A percentile compares a stretch with the other conserved stretches of the same genome.
Evolutionary conservation across 495 filamentous ascomycete genomes (phyloP).

Genomic region (Penicillium argentinense): DNA sequence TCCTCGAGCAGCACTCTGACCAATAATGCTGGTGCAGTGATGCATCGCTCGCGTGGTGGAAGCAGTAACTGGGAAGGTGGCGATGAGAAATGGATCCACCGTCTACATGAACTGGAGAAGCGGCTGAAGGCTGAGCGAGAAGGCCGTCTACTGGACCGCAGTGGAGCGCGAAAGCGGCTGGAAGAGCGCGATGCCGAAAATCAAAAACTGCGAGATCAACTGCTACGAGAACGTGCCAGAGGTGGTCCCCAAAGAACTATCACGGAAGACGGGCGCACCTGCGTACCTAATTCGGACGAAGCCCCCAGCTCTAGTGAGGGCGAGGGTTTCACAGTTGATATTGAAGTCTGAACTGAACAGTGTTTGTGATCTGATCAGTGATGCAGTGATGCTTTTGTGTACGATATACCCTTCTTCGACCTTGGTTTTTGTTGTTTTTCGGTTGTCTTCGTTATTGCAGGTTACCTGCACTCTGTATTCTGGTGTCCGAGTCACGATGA

Average conservation of each 20-base stretch:
- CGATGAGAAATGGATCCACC: slow-evolving; percentile 77
- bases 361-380: not conserved
- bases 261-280: slow-evolving; percentile 12
- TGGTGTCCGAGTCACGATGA: slow-evolving; percentile 21
- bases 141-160: slow-evolving; percentile 79
- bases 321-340: slow-evolving; percentile 45
- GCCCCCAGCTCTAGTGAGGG: slow-evolving; percentile 45
- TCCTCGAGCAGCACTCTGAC: slow-evolving; percentile 34
- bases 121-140: slow-evolving; percentile 88
- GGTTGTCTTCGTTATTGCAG: slow-evolving; percentile 5
- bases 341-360: slow-evolving; percentile 35
- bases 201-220: slow-evolving; percentile 63
- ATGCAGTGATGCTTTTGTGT: slow-evolving; percentile 11
- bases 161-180: slow-evolving; percentile 77
- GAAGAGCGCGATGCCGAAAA: slow-evolving; percentile 82
- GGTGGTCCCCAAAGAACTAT: slow-evolving; percentile 27
- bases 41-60: slow-evolving; percentile 32
- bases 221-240: slow-evolving; percentile 64
- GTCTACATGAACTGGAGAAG: slow-evolving; percentile 82
- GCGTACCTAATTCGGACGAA: slow-evolving; percentile 24
- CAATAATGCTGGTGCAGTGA: slow-evolving; percentile 32
- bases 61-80: slow-evolving; percentile 28
- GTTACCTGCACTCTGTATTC: slow-evolving; percentile 13
- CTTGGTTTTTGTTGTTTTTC: slow-evolving; percentile 3
- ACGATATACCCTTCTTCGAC: slow-evolving; percentile 20